phyloP scores from a whole-genome alignment of 1,139 yeast species.

The Blastobotrys malaysiensis region DNA sequence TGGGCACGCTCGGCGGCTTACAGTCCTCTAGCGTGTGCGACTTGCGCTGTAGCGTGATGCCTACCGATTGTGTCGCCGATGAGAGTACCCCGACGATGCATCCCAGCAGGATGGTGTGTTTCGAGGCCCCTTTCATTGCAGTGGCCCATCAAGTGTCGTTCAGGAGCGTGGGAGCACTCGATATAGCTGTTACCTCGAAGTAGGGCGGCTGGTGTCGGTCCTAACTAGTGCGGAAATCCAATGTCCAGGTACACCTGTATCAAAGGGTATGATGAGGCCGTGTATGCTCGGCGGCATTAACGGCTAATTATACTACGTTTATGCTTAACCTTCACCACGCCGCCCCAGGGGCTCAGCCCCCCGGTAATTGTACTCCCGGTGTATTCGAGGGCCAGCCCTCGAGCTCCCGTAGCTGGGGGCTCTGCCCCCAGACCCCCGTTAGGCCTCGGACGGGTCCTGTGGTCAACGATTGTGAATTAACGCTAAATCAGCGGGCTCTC shows the following conservation, averaged over 20 bases:
- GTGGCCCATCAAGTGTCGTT: not conserved
- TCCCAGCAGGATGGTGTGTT: constrained; percentile 41
- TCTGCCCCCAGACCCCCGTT: too few relatives aligned
- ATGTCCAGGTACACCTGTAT: not conserved
- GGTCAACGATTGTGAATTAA: too few relatives aligned
- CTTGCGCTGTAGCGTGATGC: constrained; percentile 76
- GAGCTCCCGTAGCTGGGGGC: too few relatives aligned
- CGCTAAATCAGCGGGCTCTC: too few relatives aligned
- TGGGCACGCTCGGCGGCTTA: constrained; percentile 25
- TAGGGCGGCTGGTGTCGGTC: not conserved
- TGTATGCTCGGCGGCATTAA: too few relatives aligned
- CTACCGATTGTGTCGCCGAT: constrained; percentile 77
- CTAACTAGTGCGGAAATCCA: not conserved
- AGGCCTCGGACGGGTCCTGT: too few relatives aligned
- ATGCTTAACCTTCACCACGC: not conserved
- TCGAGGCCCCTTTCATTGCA: constrained; percentile 14
- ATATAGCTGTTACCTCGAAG: not conserved
- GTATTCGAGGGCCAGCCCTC: too few relatives aligned
- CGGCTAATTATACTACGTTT: not conserved
- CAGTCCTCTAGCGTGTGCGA: constrained; percentile 46
- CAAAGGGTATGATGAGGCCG: too few relatives aligned
- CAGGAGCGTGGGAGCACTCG: not conserved
- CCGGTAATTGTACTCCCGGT: too few relatives aligned
- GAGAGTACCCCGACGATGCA: constrained; percentile 72
- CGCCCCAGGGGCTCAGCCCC: too few relatives aligned